Evolutionary conservation across 1,139 yeast species (phyloP).

Genomic region (Diutina ranongensis): DNA sequence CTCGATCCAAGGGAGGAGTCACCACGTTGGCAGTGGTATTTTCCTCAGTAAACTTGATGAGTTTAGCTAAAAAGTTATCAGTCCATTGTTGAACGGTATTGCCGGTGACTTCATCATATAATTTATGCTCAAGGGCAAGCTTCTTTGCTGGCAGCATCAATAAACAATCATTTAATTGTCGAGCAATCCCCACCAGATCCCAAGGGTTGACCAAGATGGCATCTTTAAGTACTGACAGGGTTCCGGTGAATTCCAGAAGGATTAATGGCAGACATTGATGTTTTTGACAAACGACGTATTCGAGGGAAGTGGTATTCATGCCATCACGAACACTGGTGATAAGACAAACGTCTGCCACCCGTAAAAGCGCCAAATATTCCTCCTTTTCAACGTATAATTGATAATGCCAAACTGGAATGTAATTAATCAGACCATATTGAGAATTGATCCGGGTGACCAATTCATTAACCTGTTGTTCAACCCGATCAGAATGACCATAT

Average conservation of each 20-base stretch:
- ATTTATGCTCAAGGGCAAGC: constrained; percentile 30
- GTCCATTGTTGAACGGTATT: constrained; percentile 83
- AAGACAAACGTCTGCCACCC: constrained; percentile 84
- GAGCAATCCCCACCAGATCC: constrained; percentile 91
- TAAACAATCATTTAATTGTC: constrained; percentile 63
- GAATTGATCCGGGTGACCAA: constrained; percentile 72
- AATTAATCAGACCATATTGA: constrained; percentile 67
- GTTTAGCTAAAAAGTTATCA: constrained; percentile 41
- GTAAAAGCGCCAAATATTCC: constrained; percentile 77
- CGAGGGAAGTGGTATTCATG: constrained; percentile 90
- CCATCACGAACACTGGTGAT: constrained; percentile 92
- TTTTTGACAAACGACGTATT: constrained; percentile 83
- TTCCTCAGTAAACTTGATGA: constrained; percentile 21
- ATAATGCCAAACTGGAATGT: constrained; percentile 81
- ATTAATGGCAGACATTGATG: constrained; percentile 63
- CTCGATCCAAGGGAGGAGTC: constrained; percentile 81
- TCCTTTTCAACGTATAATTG: constrained; percentile 82
- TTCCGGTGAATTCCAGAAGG: constrained; percentile 87
- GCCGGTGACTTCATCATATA: constrained; percentile 54
- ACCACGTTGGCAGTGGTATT: constrained; percentile 38
- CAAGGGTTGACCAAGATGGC: constrained; percentile 90
- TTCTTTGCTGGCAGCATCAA: constrained; percentile 34
- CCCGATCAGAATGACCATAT: constrained; percentile 36
- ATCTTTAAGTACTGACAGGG: constrained; percentile 68
- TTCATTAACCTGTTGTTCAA: constrained; percentile 74